Conservation (phyloP, 2,329 filamentous ascomycete genomes). For the Arthrobotrys sphaeroides region DNA sequence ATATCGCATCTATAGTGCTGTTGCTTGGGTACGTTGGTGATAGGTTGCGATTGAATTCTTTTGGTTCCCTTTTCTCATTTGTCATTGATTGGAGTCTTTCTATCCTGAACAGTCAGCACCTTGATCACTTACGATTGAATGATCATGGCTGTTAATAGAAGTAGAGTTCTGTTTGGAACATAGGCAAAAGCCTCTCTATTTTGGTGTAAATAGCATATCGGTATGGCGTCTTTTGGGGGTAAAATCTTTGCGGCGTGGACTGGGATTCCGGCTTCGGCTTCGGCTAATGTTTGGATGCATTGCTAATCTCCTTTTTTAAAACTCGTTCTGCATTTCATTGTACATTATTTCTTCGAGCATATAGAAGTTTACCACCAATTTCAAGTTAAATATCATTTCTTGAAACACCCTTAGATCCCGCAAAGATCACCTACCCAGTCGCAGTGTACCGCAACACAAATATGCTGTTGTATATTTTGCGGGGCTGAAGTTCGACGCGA, state of each 20-base stretch:
- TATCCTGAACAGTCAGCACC: neutral
- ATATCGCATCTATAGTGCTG: too few relatives aligned
- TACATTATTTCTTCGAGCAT: too few relatives aligned
- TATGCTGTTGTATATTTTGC: conserved; percentile 17
- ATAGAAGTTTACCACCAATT: too few relatives aligned
- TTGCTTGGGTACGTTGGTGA: too few relatives aligned
- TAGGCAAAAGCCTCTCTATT: neutral
- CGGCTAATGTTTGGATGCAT: neutral
- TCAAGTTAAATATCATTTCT: too few relatives aligned
- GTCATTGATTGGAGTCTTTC: neutral
- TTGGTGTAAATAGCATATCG: neutral
- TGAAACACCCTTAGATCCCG: too few relatives aligned
- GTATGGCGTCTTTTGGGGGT: neutral
- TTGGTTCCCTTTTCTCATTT: neutral
- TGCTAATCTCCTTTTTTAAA: neutral
- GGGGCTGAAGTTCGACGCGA: neutral
- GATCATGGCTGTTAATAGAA: neutral
- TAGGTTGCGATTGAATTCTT: neutral
- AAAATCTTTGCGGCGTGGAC: neutral
- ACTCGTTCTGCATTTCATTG: too few relatives aligned
- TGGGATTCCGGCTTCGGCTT: conserved; percentile 2
- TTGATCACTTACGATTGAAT: neutral
- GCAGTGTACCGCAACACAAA: neutral
- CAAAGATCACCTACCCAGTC: too few relatives aligned
- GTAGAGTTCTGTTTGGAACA: neutral